phyloP scores from a whole-genome alignment of 176 grass and related monocot genomes.

The Eragrostis nindensis region DNA sequence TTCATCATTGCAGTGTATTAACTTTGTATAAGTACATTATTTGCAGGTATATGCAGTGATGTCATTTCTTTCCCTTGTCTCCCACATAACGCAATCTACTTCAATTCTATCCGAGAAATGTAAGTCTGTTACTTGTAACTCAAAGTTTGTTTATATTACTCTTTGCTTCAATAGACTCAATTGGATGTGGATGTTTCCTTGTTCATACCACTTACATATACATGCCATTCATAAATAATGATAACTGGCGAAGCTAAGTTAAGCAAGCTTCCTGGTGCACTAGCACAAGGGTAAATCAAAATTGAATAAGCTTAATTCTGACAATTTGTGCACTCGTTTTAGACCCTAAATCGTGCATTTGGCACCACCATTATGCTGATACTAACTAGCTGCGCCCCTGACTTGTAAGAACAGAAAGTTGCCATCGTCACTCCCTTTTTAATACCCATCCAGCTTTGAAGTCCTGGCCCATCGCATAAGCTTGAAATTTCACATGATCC shows the following conservation, averaged over 20 bases:
- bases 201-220: neutral
- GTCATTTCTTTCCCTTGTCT: conserved; percentile 83
- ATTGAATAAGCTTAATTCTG: too few relatives aligned
- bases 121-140: conserved; percentile 46
- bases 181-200: neutral
- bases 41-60: conserved; percentile 89
- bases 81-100: conserved; percentile 69
- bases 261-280: too few relatives aligned
- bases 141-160: neutral
- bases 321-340: too few relatives aligned
- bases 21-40: conserved; percentile 4
- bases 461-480: neutral
- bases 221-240: conserved; percentile 8
- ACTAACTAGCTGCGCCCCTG: too few relatives aligned
- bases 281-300: too few relatives aligned
- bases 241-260: too few relatives aligned
- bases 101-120: conserved; percentile 87
- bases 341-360: too few relatives aligned
- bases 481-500: neutral
- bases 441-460: neutral
- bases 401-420: neutral
- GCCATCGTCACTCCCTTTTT: neutral
- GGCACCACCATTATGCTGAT: too few relatives aligned
- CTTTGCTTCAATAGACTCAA: neutral
- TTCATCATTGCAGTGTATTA: conserved; percentile 13